Evolutionary conservation across 2,329 filamentous ascomycete genomes (phyloP).

Genomic region (Paecilomyces sp.): DNA sequence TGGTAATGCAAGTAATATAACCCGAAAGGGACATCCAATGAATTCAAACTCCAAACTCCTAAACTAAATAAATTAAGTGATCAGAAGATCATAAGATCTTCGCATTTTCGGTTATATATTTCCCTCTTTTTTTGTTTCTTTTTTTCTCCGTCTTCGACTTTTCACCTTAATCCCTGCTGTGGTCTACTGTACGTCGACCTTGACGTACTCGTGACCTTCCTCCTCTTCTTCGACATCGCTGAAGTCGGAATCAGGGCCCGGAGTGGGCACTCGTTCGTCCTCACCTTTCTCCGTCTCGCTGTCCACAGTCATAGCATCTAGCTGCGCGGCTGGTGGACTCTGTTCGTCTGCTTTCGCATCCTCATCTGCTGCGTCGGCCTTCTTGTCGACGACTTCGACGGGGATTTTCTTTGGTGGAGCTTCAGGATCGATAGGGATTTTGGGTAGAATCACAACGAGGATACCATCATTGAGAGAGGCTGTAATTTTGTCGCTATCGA

Average conservation of each 20-base stretch:
- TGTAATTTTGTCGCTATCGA: slow-evolving; percentile 61
- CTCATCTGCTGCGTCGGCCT: slow-evolving; percentile 11
- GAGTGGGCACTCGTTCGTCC: not conserved
- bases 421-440: slow-evolving; percentile 51
- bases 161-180: not conserved
- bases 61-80: not conserved
- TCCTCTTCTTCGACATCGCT: slow-evolving; percentile 12
- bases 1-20: not conserved
- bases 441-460: slow-evolving; percentile 68
- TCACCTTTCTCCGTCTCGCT: slow-evolving; percentile 15
- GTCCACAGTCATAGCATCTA: slow-evolving; percentile 13
- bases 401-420: slow-evolving; percentile 27
- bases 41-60: not conserved
- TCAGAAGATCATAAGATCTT: not conserved
- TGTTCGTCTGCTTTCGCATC: slow-evolving; percentile 5
- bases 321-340: slow-evolving; percentile 3
- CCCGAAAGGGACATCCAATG: not conserved
- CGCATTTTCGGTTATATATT: slow-evolving; percentile 7
- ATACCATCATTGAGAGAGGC: slow-evolving; percentile 76
- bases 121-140: not conserved
- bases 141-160: not conserved
- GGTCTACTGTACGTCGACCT: slow-evolving; percentile 10
- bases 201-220: slow-evolving; percentile 14
- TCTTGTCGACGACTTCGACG: slow-evolving; percentile 32
- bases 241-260: slow-evolving; percentile 11